Conservation (phyloP, 768 basidiomycete species). For the Lactifluus subvellereus region DNA sequence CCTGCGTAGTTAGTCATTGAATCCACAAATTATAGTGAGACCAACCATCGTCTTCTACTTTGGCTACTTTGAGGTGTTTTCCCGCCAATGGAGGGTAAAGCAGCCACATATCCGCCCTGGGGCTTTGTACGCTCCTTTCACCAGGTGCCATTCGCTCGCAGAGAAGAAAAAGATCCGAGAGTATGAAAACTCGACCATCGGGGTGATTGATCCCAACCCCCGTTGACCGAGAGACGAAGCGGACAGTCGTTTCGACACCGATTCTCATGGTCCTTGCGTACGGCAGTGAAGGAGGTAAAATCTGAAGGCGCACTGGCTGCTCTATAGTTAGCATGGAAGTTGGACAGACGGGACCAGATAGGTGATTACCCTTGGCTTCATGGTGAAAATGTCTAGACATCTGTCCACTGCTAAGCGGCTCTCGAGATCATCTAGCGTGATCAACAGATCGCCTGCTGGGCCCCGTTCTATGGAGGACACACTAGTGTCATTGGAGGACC, state of each 20-base stretch:
- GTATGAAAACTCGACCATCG: conserved; percentile 77
- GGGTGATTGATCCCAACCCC: conserved; percentile 69
- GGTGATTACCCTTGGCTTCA: conserved; percentile 74
- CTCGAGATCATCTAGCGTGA: conserved; percentile 75
- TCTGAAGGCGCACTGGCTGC: conserved; percentile 89
- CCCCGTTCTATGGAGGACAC: conserved; percentile 47
- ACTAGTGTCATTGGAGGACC: conserved; percentile 55
- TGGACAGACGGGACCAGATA: conserved; percentile 1
- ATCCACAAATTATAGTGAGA: conserved; percentile 10
- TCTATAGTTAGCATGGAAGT: conserved; percentile 4
- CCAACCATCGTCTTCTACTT: conserved; percentile 56
- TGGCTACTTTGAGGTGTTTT: conserved; percentile 75
- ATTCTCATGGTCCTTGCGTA: conserved; percentile 74
- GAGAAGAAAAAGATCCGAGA: conserved; percentile 89
- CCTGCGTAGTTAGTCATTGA: conserved; percentile 1
- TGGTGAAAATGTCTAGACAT: conserved; percentile 91
- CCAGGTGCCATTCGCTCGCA: conserved; percentile 70
- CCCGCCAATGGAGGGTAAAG: conserved; percentile 94
- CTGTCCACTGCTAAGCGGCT: conserved; percentile 66
- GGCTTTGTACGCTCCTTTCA: conserved; percentile 50
- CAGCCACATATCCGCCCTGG: conserved; percentile 79
- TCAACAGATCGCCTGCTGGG: conserved; percentile 46
- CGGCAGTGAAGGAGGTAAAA: conserved; percentile 70
- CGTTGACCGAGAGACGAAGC: conserved; percentile 71
- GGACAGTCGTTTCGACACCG: conserved; percentile 64